Evolutionary conservation across 768 basidiomycete species (phyloP), one percentile per base, ranked within the genome.

Genomic region (Lactarius deliciosus): DNA sequence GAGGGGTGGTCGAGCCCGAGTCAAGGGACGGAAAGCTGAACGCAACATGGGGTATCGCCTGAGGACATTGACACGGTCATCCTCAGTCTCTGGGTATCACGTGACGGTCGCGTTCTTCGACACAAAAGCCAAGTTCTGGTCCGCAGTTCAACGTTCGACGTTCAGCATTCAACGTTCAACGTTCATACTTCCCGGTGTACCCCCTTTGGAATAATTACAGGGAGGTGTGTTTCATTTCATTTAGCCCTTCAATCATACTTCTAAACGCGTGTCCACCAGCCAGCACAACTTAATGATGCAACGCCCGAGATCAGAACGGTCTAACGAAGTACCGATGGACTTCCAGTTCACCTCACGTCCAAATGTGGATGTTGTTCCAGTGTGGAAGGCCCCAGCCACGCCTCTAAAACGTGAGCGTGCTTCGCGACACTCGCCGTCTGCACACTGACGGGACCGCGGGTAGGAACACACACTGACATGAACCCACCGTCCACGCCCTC

Each of bases 241-340:
- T 34, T 61, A 13, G 5, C 6, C 25, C 25, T 22, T 53, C 25
- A 28, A 58, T 34, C 11, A 16, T 40, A 18, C 56, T 47, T 67
- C 41, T 64, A 28, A 22, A 64, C 63, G 62, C 66, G 63, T 68
- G 66, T 68, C 34, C 60, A 22, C 58, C 62, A 22, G 63, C 62
- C 41, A 54, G 64, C 59, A 6, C 58, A 18, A 47, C n/a, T 8
- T 22, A 20, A 67, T 69, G 68, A 57, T 57, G 32, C 60, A 63
- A 68, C 53, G 45, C 36, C 45, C 40, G n/a, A 41, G 53, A 57
- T 66, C 70, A 61, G 75, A 78, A 63, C 83, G 88, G 71, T 89
- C 88, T 15, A 90, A 80, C 58, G 92, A 93, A 74, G 90, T 88
- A 3, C 92, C 92, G 5, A 94, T 94, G 92, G 92, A 94, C 76